phyloP scores from a whole-genome alignment of 1,284 basidiomycete species.

The Ustilago sp. region DNA sequence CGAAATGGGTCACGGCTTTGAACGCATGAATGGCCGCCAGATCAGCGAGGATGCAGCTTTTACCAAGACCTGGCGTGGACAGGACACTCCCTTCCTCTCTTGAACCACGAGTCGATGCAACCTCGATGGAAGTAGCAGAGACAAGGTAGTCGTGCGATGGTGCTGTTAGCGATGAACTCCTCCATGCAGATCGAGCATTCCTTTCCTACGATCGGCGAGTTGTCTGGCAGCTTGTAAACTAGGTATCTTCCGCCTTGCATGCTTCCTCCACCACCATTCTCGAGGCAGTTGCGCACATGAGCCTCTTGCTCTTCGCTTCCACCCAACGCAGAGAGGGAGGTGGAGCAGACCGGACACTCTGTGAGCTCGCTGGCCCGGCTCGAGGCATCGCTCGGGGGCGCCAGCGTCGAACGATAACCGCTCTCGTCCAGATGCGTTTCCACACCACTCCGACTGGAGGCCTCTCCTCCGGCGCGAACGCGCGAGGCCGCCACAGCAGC shows the following conservation, averaged over 20 bases:
- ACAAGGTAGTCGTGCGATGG: conserved; percentile 85
- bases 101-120: conserved; percentile 84
- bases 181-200: conserved; percentile 86
- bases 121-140: conserved; percentile 90
- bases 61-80: conserved; percentile 79
- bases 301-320: conserved; percentile 78
- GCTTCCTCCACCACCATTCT: conserved; percentile 76
- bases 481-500: conserved; percentile 41
- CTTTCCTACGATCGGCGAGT: conserved; percentile 66
- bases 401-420: conserved; percentile 30
- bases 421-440: conserved; percentile 25
- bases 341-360: conserved; percentile 89
- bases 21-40: not conserved
- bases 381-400: conserved; percentile 58
- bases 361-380: conserved; percentile 75
- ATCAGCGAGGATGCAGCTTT: not conserved
- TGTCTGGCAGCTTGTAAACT: conserved; percentile 70
- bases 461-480: conserved; percentile 14
- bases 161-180: conserved; percentile 80
- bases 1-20: not conserved
- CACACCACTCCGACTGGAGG: conserved; percentile 20
- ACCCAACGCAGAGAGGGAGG: conserved; percentile 78
- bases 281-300: conserved; percentile 79
- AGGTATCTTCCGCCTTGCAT: conserved; percentile 83
- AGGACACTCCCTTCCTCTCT: conserved; percentile 84